A percentile compares a stretch with the other conserved stretches of the same genome.
Conservation (phyloP, 2,329 filamentous ascomycete genomes). For the Trichophyton rubrum region DNA sequence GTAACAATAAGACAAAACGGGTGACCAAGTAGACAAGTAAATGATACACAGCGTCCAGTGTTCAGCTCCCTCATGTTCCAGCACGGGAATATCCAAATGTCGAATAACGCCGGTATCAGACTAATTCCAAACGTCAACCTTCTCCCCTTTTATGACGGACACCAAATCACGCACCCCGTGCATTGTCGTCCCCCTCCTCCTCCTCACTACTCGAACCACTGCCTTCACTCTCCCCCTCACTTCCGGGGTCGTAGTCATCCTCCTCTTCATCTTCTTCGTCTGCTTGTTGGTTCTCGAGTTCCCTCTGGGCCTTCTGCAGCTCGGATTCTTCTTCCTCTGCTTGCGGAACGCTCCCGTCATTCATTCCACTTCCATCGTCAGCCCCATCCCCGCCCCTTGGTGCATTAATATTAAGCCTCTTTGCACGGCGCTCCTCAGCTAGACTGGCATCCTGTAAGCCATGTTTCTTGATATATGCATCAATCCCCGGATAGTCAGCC, state of each 20-base stretch:
- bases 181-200: conserved; percentile 25
- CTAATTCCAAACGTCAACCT: background rate
- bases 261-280: conserved; percentile 38
- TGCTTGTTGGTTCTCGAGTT: conserved; percentile 26
- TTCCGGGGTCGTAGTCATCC: conserved; percentile 41
- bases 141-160: background rate
- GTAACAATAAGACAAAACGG: background rate
- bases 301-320: conserved; percentile 45
- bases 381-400: conserved; percentile 20
- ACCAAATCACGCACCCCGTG: background rate
- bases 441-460: conserved; percentile 51
- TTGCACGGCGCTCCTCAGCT: conserved; percentile 47
- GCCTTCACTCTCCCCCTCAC: conserved; percentile 36
- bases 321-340: conserved; percentile 43
- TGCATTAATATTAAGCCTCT: conserved; percentile 43
- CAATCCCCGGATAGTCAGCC: conserved; percentile 49
- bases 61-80: background rate
- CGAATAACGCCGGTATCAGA: background rate
- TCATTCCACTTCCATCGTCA: background rate
- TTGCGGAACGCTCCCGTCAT: conserved; percentile 5
- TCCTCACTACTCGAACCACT: conserved; percentile 35
- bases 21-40: background rate
- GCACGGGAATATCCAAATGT: background rate
- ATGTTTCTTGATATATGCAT: conserved; percentile 49
- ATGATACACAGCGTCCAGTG: background rate